Conservation (phyloP, 306 rosid genomes). For the Aeschynomene evenia region DNA sequence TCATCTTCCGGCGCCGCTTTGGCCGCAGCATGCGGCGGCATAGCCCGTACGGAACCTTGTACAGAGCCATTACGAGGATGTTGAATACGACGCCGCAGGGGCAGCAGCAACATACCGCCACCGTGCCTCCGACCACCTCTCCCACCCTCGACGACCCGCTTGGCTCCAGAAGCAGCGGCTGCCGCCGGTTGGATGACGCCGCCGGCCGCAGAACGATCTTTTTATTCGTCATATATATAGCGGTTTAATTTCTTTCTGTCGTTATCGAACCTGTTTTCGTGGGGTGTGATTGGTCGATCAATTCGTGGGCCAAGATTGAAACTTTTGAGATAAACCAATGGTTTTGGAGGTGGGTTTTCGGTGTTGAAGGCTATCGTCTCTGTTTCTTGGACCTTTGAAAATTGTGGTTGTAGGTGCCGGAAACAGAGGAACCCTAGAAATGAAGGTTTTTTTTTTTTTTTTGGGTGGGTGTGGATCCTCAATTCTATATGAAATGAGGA, state of each 20-base stretch:
- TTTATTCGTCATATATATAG: slow-evolving; percentile 42
- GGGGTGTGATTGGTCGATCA: background rate
- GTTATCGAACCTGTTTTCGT: background rate
- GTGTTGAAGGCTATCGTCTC: background rate
- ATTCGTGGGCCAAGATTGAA: background rate
- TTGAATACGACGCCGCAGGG: slow-evolving; percentile 56
- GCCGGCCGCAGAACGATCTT: slow-evolving; percentile 37
- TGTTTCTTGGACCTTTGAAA: background rate
- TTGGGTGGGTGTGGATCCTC: slow-evolving; percentile 29
- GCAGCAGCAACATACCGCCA: slow-evolving; percentile 79
- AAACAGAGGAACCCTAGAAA: background rate
- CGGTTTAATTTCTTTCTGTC: too few relatives aligned
- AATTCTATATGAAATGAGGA: slow-evolving; percentile 6
- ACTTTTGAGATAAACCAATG: background rate
- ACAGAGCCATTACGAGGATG: slow-evolving; percentile 55
- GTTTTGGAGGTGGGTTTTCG: slow-evolving; percentile 19
- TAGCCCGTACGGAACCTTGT: slow-evolving; percentile 73
- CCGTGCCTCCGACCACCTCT: slow-evolving; percentile 73
- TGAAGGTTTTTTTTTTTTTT: background rate
- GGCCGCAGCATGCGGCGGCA: slow-evolving; percentile 51
- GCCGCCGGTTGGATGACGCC: slow-evolving; percentile 35
- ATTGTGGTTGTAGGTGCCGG: background rate
- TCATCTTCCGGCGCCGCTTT: slow-evolving; percentile 30
- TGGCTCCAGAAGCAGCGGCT: slow-evolving; percentile 34
- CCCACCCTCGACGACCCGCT: slow-evolving; percentile 36